Percentiles rank a stretch among this genome's conserved stretches.
Conservation (phyloP, 345 rosid genomes). For the Gossypium raimondii region DNA sequence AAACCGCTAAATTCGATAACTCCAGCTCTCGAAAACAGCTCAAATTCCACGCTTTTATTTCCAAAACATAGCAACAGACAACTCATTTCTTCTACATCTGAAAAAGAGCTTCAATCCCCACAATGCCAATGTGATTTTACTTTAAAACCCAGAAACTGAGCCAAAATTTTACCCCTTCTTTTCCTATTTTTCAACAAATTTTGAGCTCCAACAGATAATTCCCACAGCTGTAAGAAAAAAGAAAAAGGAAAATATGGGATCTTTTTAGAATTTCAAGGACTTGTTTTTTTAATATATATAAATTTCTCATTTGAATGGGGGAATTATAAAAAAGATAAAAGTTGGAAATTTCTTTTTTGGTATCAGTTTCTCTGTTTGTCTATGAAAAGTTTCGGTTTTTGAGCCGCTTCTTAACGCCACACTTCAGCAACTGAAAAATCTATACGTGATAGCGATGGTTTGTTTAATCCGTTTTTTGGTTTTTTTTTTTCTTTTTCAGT, state of each 20-base stretch:
- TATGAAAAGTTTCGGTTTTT: not conserved
- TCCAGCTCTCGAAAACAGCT: slow-evolving; percentile 19
- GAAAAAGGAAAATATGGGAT: not conserved
- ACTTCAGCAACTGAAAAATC: not conserved
- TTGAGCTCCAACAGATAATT: not conserved
- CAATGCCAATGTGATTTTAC: not conserved
- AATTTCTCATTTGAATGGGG: too few species aligned
- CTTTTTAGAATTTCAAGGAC: not conserved
- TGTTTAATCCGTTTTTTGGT: not conserved
- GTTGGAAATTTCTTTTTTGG: not conserved
- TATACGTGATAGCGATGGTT: not conserved
- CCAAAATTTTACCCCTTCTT: not conserved
- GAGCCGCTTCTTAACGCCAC: not conserved
- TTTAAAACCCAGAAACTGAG: not conserved
- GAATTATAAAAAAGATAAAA: too few species aligned
- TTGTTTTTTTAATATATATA: too few species aligned
- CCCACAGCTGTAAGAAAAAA: too few species aligned
- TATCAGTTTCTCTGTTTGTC: not conserved
- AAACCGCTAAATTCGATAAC: slow-evolving; percentile 25
- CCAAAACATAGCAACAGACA: slow-evolving; percentile 1
- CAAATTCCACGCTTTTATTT: not conserved
- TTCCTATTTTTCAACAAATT: not conserved
- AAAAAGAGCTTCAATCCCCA: not conserved
- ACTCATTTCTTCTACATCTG: not conserved
- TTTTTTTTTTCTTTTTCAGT: not conserved